Base-by-base conservation (phyloP, 108 stramenopile species). In the Fragilaria crotonensis region DNA sequence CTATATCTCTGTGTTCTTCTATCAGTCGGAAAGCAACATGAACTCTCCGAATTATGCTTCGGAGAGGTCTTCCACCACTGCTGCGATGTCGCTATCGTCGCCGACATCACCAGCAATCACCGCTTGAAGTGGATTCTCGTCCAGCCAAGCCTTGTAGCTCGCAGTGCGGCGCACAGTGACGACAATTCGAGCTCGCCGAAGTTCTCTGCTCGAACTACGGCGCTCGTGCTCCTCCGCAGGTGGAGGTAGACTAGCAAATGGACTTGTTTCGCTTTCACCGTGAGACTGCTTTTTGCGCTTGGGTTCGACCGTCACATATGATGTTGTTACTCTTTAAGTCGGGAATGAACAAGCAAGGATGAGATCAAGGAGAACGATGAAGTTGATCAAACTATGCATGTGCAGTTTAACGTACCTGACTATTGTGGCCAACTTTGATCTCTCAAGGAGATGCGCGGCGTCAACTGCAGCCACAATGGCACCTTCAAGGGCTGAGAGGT, bases 401-500 rank as follows among this genome's bases (percentile, higher is more conserved):
- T 21, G 7, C 49, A 31, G 55, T 19, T 2, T 14, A 9, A 54
- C 83, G 52, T 64, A 90, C 88, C 84, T 69, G 9, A 73, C 73
- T 29, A 90, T 83, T 18, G 79, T 82, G 32, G 84, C 88, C 26
- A 90, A 77, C 57, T 86, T 79, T 3, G 84, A 84, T 56, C 88
- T 62, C 55, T 90, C 88, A 47, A 90, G 68, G 5, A 90, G 71
- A 71, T 90, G 84, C 53, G 88, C 88, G 7, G 88, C 84, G 71
- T 90, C 88, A 45, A 90, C 79, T 26, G 88, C 88, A 50, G 84
- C 80, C 22, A 90, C 88, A 32, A 90, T 90, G 4, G 88, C 88
- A 48, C 88, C 88, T 70, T 90, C 88, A 9, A 90, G 56, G 30
- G 88, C 88, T 31, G 88, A 90, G 5, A 90, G 73, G 56, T 90